Evolutionary conservation across 768 basidiomycete genomes (phyloP).

Genomic region (Phanerochaete sordida): DNA sequence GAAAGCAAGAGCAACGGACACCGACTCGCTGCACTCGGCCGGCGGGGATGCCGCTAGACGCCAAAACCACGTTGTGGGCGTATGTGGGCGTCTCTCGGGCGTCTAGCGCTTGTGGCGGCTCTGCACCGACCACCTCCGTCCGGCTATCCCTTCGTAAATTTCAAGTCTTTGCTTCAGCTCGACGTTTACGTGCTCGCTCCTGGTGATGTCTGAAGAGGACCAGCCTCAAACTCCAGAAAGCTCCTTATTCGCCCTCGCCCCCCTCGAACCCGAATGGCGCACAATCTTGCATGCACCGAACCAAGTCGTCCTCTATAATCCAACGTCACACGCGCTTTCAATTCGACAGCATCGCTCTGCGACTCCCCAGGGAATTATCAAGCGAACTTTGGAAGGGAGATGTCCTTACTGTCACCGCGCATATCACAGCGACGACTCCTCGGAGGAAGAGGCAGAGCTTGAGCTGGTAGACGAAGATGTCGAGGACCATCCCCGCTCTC

Average conservation of each 20-base stretch:
- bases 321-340: slow-evolving; percentile 77
- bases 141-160: too few species aligned
- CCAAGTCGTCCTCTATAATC: slow-evolving; percentile 86
- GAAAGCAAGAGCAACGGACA: neutral
- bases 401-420: slow-evolving; percentile 79
- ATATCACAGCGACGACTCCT: slow-evolving; percentile 38
- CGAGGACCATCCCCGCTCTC: slow-evolving; percentile 36
- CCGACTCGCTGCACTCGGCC: neutral
- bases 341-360: slow-evolving; percentile 36
- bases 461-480: slow-evolving; percentile 27
- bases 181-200: too few species aligned
- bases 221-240: neutral
- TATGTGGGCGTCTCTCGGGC: neutral
- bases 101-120: neutral
- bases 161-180: too few species aligned
- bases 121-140: neutral
- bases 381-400: slow-evolving; percentile 3
- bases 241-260: slow-evolving; percentile 19
- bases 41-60: neutral
- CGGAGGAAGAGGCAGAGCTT: slow-evolving; percentile 24
- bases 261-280: slow-evolving; percentile 51
- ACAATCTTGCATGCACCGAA: slow-evolving; percentile 81
- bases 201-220: neutral
- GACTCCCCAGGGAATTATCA: slow-evolving; percentile 17
- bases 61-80: neutral